Conservation (phyloP, 345 rosid species). For the Combretum micranthum region DNA sequence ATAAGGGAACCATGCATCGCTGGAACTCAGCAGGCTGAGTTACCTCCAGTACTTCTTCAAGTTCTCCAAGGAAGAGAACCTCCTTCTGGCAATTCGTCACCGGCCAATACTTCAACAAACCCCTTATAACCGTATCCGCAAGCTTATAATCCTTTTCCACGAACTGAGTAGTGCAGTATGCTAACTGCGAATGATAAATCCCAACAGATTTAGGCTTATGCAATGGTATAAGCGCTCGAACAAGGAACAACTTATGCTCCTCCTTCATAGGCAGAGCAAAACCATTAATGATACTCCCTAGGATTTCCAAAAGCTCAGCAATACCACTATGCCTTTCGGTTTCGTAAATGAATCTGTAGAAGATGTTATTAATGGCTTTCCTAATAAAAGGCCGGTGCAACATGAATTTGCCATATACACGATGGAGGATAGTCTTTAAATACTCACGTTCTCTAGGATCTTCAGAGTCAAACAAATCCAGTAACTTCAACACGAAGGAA, state of each 20-base stretch:
- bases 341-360: slow-evolving; percentile 43
- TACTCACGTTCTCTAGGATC: slow-evolving; percentile 50
- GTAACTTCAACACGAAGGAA: slow-evolving; percentile 43
- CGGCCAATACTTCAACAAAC: slow-evolving; percentile 46
- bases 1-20: slow-evolving; percentile 43
- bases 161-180: slow-evolving; percentile 41
- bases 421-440: slow-evolving; percentile 42
- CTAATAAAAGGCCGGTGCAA: slow-evolving; percentile 50
- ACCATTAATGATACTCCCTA: slow-evolving; percentile 48
- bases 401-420: slow-evolving; percentile 49
- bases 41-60: slow-evolving; percentile 46
- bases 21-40: slow-evolving; percentile 46
- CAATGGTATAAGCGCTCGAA: slow-evolving; percentile 39
- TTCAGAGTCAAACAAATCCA: slow-evolving; percentile 47
- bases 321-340: slow-evolving; percentile 47
- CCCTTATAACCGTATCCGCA: slow-evolving; percentile 43
- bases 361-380: slow-evolving; percentile 41
- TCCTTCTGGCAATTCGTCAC: slow-evolving; percentile 49
- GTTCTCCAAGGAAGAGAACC: slow-evolving; percentile 47
- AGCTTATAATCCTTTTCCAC: slow-evolving; percentile 49
- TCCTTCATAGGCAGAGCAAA: slow-evolving; percentile 52
- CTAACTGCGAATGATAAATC: slow-evolving; percentile 39
- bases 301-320: slow-evolving; percentile 42
- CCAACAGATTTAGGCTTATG: slow-evolving; percentile 39
- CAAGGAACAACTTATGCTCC: slow-evolving; percentile 46